Evolutionary conservation across 208 protist species (phyloP), one percentile per base, ranked within the genome.

Genomic region (Acanthamoeba healyi): DNA sequence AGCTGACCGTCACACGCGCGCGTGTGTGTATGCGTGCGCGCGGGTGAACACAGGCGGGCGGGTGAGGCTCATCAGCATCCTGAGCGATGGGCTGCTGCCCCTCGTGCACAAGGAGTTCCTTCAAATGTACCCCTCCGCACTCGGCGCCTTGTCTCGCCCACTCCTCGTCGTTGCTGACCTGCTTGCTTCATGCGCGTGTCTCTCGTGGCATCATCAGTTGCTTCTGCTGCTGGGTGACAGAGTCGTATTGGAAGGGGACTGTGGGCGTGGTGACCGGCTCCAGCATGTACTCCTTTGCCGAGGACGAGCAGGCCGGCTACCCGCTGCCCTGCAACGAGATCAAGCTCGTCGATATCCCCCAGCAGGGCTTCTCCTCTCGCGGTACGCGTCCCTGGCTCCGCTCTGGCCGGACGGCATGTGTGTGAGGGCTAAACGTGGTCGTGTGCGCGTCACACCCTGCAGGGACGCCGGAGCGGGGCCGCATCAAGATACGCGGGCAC

Each of bases 401-500:
- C 12, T 61, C 12, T 61, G 54, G 15, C 22, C 54, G 22, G 12
- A 61, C 54, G 22, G 15, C 15, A 61, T 67, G 19, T 34, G 58
- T 67, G 58, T 32, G 19, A 4, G 58, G 19, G 3, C 54, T 61
- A 22, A 61, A n/a, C n/a, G n/a, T 67, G 19, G 4, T 4, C 29
- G 58, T 67, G 26, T 67, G 65, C 49, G 79, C 15, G 9, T n/a
- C n/a, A n/a, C n/a, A n/a, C n/a, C n/a, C n/a, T 6, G 12, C 22
- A 72, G 34, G 36, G 10, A 34, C 49, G 42, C 65, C 29, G 51
- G 91, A 96, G 67, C 61, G 86, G 36, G 96, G 96, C 67, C 96
- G 98, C 72, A 74, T 98, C 56, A 95, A 65, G 58, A 49, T 98
- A 29, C 91, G 97, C 54, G 97, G 97, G 32, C 56, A 92, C 40